Base-by-base conservation (phyloP, 2,329 filamentous ascomycete genomes). In the Calcarisporium arbuscula region DNA sequence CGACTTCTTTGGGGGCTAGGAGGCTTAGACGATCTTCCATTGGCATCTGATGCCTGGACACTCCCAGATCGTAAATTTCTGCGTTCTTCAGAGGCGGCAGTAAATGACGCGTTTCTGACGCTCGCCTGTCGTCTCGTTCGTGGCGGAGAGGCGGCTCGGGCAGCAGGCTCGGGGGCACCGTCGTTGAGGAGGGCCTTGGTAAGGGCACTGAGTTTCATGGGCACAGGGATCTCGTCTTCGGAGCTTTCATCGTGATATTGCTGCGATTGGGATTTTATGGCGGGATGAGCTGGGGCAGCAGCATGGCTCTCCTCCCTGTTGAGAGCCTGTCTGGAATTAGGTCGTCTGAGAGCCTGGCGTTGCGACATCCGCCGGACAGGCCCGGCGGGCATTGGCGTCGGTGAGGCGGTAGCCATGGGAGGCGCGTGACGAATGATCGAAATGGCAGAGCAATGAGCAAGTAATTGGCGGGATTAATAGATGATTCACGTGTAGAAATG, bases 191-290 rank as follows among this genome's bases (percentile, higher is more conserved):
- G 69, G 15, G 87, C 89, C 54, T 92, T 90, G 31, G 90, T 94
- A 46, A 92, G 76, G 50, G 89, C 88, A 56, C 88, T 95, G 56
- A 95, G 83, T 64, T 92, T 94, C 77, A 92, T 87, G 50, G 88
- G 88, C 47, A 86, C 82, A 12, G 85, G 84, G 19, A 94, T 85
- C 61, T 95, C 90, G 52, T 95, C 90, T 61, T 95, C 90, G 17
- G 89, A 95, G 67, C 86, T 95, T 54, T 95, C 89, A 49, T 85
- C 81, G 46, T 55, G 45, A 40, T 57, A 80, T 39, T 57, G 70
- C 30, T 67, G 65, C 39, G 60, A 46, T 32, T 67, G 61, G 32
- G 52, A 44, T 38, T 55, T 48, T n/a, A n/a, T n/a, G n/a, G n/a
- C n/a, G n/a, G n/a, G n/a, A n/a, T n/a, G n/a, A 8, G 53, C 39